phyloP scores from a whole-genome alignment of 352 stramenopile genomes.

The Globisporangium cystogenes region DNA sequence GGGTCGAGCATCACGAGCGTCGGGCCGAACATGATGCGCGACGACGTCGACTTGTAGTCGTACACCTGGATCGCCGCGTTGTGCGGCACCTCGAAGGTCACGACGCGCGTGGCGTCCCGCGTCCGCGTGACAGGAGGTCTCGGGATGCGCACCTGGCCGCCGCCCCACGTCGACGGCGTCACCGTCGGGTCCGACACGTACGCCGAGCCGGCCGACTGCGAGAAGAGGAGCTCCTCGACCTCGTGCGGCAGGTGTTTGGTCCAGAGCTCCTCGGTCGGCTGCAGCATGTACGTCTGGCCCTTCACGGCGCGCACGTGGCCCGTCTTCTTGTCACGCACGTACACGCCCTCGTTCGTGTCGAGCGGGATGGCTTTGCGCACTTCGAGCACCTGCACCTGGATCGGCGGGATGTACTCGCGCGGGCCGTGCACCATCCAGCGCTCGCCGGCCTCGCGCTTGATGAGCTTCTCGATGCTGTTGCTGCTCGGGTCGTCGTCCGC shows the following conservation, averaged over 20 bases:
- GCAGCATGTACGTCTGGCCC: conserved; percentile 78
- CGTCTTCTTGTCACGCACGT: conserved; percentile 73
- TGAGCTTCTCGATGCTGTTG: conserved; percentile 16
- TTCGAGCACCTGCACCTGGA: conserved; percentile 71
- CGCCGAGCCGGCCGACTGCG: conserved; percentile 45
- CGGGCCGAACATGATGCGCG: conserved; percentile 74
- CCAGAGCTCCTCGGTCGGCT: conserved; percentile 76
- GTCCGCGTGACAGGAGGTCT: neutral
- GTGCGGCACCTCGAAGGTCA: conserved; percentile 79
- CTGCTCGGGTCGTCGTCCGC: neutral
- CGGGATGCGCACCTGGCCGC: neutral
- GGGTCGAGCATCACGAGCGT: conserved; percentile 78
- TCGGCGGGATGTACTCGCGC: conserved; percentile 73
- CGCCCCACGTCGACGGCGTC: neutral
- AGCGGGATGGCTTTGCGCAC: conserved; percentile 72
- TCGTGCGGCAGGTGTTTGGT: conserved; percentile 53
- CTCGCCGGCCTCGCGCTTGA: conserved; percentile 57
- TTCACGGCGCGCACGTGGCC: conserved; percentile 69
- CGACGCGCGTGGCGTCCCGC: conserved; percentile 58
- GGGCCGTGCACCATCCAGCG: conserved; percentile 81
- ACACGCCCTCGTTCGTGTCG: conserved; percentile 74
- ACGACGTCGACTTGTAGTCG: conserved; percentile 81
- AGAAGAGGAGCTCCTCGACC: conserved; percentile 56
- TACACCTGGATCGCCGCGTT: conserved; percentile 82
- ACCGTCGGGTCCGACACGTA: conserved; percentile 51